Conservation (phyloP, 2,329 filamentous ascomycete genomes). For the Zopfia rhizophila region DNA sequence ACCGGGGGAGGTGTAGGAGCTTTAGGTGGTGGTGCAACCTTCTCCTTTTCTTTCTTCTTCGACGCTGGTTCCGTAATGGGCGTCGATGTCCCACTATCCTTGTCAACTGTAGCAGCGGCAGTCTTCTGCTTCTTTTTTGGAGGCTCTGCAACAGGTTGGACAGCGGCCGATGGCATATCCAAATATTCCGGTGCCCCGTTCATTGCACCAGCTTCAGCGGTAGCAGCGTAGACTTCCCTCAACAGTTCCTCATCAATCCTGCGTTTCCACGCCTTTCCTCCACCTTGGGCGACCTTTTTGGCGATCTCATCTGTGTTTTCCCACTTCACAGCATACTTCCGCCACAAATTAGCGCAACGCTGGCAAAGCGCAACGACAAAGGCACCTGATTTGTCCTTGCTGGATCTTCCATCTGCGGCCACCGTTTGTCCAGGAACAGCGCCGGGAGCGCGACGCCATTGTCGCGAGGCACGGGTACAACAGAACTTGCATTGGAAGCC, state of each 20-base stretch:
- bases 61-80: conserved; percentile 53
- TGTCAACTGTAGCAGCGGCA: conserved; percentile 51
- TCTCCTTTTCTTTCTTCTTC: conserved; percentile 51
- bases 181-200: conserved; percentile 39
- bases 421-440: conserved; percentile 76
- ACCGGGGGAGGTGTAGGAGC: conserved; percentile 67
- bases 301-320: conserved; percentile 91
- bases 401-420: conserved; percentile 74
- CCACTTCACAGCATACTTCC: conserved; percentile 95
- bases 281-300: conserved; percentile 83
- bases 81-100: conserved; percentile 59
- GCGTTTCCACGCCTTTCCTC: conserved; percentile 85
- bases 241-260: conserved; percentile 93
- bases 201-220: conserved; percentile 39
- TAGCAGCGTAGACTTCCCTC: conserved; percentile 66
- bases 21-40: conserved; percentile 58
- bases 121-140: conserved; percentile 71
- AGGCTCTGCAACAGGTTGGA: conserved; percentile 51
- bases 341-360: conserved; percentile 92
- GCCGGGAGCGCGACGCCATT: conserved; percentile 91
- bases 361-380: conserved; percentile 86
- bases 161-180: conserved; percentile 35
- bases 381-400: conserved; percentile 82
- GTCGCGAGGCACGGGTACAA: conserved; percentile 77
- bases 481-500: conserved; percentile 96